phyloP scores from a whole-genome alignment of 768 basidiomycete genomes.

The Leccinum truebloodii region DNA sequence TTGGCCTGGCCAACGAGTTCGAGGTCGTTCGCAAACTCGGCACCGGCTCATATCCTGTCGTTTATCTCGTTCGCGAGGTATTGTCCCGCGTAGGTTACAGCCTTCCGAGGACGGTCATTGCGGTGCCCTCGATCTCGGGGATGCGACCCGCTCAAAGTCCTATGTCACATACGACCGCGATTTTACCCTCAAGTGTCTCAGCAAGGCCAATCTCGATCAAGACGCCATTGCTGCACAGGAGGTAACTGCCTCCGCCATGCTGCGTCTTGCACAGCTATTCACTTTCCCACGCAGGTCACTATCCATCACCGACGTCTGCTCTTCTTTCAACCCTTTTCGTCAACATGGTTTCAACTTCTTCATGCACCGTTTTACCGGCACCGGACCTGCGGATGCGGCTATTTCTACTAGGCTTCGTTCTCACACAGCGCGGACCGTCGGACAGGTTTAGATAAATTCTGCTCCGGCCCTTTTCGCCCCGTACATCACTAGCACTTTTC shows the following conservation, averaged over 20 bases:
- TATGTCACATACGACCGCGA: conserved; percentile 67
- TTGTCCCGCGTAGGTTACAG: conserved; percentile 35
- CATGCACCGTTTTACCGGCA: conserved; percentile 86
- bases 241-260: conserved; percentile 43
- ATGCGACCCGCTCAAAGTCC: conserved; percentile 33
- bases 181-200: conserved; percentile 95
- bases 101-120: conserved; percentile 57
- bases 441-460: too few species aligned
- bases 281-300: conserved; percentile 58
- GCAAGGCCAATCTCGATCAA: conserved; percentile 89
- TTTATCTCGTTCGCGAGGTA: conserved; percentile 86
- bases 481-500: too few species aligned
- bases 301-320: conserved; percentile 86
- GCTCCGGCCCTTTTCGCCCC: too few species aligned
- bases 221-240: conserved; percentile 91
- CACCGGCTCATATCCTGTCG: conserved; percentile 89
- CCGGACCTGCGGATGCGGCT: too few species aligned
- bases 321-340: conserved; percentile 81
- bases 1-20: conserved; percentile 65
- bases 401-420: too few species aligned
- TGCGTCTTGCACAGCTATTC: conserved; percentile 7
- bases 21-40: conserved; percentile 86
- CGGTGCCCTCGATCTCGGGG: conserved; percentile 56
- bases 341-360: conserved; percentile 83
- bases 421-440: too few species aligned